phyloP scores from a whole-genome alignment of 257 asterid genomes.

The Datura wrightii region DNA sequence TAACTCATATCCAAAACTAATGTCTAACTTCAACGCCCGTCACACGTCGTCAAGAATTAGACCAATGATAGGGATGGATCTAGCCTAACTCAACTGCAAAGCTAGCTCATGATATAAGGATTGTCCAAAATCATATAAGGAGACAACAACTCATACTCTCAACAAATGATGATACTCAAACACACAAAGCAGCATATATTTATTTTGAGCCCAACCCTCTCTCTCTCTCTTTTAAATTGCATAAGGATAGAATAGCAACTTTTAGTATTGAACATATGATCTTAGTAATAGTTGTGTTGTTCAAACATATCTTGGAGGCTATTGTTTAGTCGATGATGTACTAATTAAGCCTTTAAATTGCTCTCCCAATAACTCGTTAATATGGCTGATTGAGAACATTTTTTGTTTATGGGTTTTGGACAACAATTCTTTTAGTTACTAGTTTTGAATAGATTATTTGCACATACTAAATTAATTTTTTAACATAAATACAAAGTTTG shows the following conservation, averaged over 20 bases:
- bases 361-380: background rate
- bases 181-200: background rate
- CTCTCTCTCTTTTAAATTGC: background rate
- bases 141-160: background rate
- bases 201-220: background rate
- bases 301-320: background rate
- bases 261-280: background rate
- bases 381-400: background rate
- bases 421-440: too few species aligned
- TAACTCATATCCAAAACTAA: background rate
- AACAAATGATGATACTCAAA: background rate
- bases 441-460: background rate
- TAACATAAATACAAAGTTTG: background rate
- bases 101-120: background rate
- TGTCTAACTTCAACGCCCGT: background rate
- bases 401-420: too few species aligned
- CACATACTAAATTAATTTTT: background rate
- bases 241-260: background rate
- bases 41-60: background rate
- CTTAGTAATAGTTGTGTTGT: background rate
- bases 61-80: background rate
- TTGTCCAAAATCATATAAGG: background rate
- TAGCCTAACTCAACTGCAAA: background rate
- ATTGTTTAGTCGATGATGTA: background rate
- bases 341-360: background rate